Conservation (phyloP, 345 rosid species). For the Iberis pinnata region DNA sequence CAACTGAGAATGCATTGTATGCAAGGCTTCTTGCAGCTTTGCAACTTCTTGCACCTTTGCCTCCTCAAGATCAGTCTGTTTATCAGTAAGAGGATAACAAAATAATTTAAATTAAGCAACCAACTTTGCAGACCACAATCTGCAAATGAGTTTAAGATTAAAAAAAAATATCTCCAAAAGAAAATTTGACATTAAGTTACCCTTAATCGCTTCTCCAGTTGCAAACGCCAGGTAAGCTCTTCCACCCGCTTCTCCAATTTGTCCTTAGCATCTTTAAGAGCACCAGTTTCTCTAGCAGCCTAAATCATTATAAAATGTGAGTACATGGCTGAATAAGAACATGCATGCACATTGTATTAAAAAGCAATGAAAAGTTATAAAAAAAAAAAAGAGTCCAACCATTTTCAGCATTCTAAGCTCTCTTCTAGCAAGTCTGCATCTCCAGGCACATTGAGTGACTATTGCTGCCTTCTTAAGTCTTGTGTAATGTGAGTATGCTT, state of each 20-base stretch:
- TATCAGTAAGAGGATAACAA: constrained; percentile 16
- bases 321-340: constrained; percentile 18
- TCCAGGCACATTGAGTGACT: constrained; percentile 90
- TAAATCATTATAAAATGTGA: constrained; percentile 26
- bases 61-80: constrained; percentile 87
- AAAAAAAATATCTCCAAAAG: constrained; percentile 7
- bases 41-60: constrained; percentile 70
- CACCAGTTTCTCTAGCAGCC: constrained; percentile 97
- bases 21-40: constrained; percentile 65
- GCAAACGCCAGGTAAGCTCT: constrained; percentile 95
- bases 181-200: constrained; percentile 34
- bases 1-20: constrained; percentile 48
- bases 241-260: constrained; percentile 95
- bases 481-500: constrained; percentile 56
- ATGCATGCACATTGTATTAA: constrained; percentile 2
- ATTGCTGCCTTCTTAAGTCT: constrained; percentile 79
- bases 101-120: constrained; percentile 12
- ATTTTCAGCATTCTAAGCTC: constrained; percentile 88
- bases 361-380: not conserved
- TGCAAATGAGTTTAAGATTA: not conserved
- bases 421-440: constrained; percentile 82
- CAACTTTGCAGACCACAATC: constrained; percentile 4
- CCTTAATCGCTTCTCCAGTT: constrained; percentile 90
- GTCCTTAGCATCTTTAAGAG: constrained; percentile 90
- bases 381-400: constrained; percentile 41